Percentiles rank a stretch among this genome's conserved stretches.
These are phyloP conservation scores for Alternaria sp. DNA, from an alignment of 2,329 filamentous ascomycete species.

Conservation along the genomic window DNA sequence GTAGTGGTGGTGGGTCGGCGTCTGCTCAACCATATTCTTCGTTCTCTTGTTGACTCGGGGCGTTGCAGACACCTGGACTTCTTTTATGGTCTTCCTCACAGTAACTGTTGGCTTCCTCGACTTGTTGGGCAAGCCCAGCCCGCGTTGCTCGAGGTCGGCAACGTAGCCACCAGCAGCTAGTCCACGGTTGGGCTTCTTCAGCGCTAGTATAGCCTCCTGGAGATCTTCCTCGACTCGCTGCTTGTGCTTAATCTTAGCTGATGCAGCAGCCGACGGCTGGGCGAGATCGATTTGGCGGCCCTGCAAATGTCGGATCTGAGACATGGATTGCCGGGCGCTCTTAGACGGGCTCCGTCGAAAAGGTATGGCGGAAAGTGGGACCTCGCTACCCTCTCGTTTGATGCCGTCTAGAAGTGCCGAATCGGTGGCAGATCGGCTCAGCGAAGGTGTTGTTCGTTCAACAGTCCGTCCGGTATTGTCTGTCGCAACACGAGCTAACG, in stretches of 20 bases:
- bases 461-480: constrained; percentile 62
- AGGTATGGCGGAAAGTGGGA: constrained; percentile 61
- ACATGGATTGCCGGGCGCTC: constrained; percentile 48
- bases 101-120: constrained; percentile 40
- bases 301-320: constrained; percentile 56
- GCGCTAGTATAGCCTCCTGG: constrained; percentile 74
- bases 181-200: constrained; percentile 79
- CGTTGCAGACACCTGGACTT: constrained; percentile 55
- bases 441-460: constrained; percentile 64
- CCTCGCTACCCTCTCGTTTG: constrained; percentile 74
- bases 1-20: constrained; percentile 37
- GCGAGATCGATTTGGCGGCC: constrained; percentile 64
- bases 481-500: constrained; percentile 69
- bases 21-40: constrained; percentile 43
- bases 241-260: constrained; percentile 69
- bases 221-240: constrained; percentile 74
- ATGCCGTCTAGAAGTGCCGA: constrained; percentile 66
- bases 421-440: constrained; percentile 73
- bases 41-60: constrained; percentile 48
- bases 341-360: constrained; percentile 55
- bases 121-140: constrained; percentile 33
- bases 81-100: constrained; percentile 40
- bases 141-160: constrained; percentile 71
- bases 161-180: constrained; percentile 72
- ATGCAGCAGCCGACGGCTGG: constrained; percentile 61